Evolutionary conservation across 208 protist species (phyloP).

Genomic region (Tetramitus jugosus): DNA sequence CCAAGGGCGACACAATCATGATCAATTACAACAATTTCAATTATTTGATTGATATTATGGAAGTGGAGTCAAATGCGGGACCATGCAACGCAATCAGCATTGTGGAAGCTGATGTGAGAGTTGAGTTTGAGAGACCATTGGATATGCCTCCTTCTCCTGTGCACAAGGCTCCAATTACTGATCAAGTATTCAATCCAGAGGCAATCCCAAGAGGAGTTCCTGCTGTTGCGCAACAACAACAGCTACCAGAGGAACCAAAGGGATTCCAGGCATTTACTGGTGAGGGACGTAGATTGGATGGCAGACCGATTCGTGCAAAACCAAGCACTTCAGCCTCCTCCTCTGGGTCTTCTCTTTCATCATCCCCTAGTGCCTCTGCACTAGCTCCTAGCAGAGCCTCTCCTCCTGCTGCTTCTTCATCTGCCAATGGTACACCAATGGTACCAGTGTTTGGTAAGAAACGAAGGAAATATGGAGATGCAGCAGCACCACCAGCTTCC

Average conservation of each 20-base stretch:
- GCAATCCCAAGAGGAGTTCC: background rate
- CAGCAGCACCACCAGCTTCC: background rate
- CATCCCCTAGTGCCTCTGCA: background rate
- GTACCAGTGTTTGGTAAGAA: background rate
- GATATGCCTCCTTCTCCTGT: constrained; percentile 68
- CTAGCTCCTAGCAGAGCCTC: background rate
- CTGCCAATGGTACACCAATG: background rate
- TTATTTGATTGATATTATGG: constrained; percentile 71
- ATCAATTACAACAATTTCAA: constrained; percentile 70
- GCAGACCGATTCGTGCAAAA: no score
- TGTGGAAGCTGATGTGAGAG: constrained; percentile 81
- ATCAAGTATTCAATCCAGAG: background rate
- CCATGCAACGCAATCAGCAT: constrained; percentile 63
- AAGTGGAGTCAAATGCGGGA: constrained; percentile 33
- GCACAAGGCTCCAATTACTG: constrained; percentile 8
- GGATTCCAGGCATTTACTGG: background rate
- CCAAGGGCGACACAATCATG: constrained; percentile 69
- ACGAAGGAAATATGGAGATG: background rate
- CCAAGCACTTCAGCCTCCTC: background rate
- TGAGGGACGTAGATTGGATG: background rate
- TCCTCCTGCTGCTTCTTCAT: background rate
- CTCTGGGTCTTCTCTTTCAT: background rate
- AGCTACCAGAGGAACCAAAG: background rate
- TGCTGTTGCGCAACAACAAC: background rate
- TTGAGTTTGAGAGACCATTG: constrained; percentile 79